Base-by-base conservation (phyloP, 495 filamentous ascomycete species). In the Penicillium crystallinum region DNA sequence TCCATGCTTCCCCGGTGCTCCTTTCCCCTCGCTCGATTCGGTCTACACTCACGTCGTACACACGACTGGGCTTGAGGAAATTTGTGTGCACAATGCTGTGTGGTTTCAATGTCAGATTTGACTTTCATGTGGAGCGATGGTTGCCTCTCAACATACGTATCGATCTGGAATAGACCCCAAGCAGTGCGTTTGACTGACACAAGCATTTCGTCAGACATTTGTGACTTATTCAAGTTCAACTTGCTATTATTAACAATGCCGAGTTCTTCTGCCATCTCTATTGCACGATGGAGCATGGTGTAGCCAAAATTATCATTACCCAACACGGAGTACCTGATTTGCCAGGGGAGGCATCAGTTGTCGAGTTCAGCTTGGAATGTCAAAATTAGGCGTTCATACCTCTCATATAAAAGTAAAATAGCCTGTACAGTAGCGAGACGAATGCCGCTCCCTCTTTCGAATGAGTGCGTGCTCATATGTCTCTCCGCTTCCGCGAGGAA, bases 151-250 rank as follows among this genome's bases (percentile, higher is more conserved):
- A 58, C 66, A 34, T 33, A 69, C 66, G 67, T 67, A 36, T 70
- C 67, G 25, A 64, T 53, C 35, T 70, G 67, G 34, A 66, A 70
- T 9, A 70, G 22, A 4, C 67, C 67, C 67, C 67, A 70, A 6
- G 63, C 59, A 15, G 64, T 67, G 39, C 62, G 59, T 19, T 61
- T 49, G 34, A 65, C 37, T 8, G 64, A 70, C 4, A 12, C 6
- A 9, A 52, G 54, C 64, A 66, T 66, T 14, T 64, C 64, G 14
- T 58, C 41, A 1, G 64, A 61, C 37, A 62, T 40, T 4, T 60
- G 54, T 14, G 49, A 40, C 4, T 18, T 29, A 6, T 52, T 46
- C 19, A 64, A 33, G 6, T 42, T 22, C 0, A 31, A 10, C 4
- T 33, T 25, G 2, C 46, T 11, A 15, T 31, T 46, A 25, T 66